Conservation (phyloP, 2,329 filamentous ascomycete genomes). For the Curvularia spicifera region DNA sequence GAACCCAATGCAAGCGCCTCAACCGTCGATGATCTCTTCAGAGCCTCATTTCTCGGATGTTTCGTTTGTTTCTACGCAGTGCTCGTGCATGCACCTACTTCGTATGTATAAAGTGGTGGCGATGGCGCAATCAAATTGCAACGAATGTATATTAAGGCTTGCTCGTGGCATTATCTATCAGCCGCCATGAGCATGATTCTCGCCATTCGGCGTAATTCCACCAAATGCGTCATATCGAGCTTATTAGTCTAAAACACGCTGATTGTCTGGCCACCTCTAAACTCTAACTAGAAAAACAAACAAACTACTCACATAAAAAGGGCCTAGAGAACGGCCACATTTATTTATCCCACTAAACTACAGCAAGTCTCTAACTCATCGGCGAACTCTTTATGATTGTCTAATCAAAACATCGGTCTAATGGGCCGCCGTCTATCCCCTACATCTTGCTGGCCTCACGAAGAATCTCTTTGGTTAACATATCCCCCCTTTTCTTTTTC, state of each 20-base stretch:
- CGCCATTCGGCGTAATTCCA: not conserved
- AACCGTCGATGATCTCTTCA: not conserved
- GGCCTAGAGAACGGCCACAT: not conserved
- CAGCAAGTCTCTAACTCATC: not conserved
- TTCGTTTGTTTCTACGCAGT: not conserved
- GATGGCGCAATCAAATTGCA: not conserved
- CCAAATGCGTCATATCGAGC: not conserved
- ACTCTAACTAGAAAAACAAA: not conserved
- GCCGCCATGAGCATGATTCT: not conserved
- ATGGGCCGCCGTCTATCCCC: not conserved
- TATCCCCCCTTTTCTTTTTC: conserved; percentile 58
- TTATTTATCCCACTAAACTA: not conserved
- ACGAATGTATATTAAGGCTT: not conserved
- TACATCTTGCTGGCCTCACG: conserved; percentile 58
- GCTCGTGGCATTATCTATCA: not conserved
- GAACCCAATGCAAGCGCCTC: not conserved
- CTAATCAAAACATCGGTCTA: not conserved
- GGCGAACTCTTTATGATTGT: not conserved
- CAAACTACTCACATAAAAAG: not conserved
- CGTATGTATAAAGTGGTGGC: not conserved
- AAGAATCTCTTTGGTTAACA: conserved; percentile 60
- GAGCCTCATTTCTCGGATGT: not conserved
- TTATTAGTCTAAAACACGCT: not conserved
- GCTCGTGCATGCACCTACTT: not conserved
- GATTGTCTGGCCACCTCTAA: not conserved